Conservation (phyloP, 768 basidiomycete species). For the Mycena sanguinolenta region DNA sequence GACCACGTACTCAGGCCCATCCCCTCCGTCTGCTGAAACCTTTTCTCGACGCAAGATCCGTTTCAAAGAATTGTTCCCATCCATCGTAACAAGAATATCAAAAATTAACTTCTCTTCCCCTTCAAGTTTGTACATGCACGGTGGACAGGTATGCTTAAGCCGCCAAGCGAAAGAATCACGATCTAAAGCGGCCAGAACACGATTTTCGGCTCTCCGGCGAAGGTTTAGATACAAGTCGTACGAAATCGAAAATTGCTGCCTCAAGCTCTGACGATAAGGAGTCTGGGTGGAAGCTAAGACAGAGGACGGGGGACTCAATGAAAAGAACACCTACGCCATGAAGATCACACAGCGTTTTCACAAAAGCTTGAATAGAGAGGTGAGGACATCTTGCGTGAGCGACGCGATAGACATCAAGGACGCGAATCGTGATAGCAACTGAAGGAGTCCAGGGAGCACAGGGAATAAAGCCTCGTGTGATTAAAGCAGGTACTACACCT, state of each 20-base stretch:
- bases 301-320: neutral
- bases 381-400: neutral
- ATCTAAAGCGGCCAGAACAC: neutral
- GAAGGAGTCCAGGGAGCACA: neutral
- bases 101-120: neutral
- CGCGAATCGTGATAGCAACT: neutral
- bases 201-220: neutral
- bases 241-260: neutral
- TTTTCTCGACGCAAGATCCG: neutral
- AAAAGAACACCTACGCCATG: neutral
- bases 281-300: no score
- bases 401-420: neutral
- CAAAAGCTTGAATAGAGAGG: neutral
- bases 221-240: neutral
- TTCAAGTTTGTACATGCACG: neutral
- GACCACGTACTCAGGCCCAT: neutral
- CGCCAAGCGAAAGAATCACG: neutral
- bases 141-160: neutral
- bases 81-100: neutral
- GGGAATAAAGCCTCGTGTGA: neutral
- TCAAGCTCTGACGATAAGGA: no score
- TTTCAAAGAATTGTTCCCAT: no score
- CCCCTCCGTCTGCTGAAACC: neutral
- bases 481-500: neutral
- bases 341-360: neutral